Conservation (phyloP, 2,329 filamentous ascomycete genomes). For the Talaromyces sp. region DNA sequence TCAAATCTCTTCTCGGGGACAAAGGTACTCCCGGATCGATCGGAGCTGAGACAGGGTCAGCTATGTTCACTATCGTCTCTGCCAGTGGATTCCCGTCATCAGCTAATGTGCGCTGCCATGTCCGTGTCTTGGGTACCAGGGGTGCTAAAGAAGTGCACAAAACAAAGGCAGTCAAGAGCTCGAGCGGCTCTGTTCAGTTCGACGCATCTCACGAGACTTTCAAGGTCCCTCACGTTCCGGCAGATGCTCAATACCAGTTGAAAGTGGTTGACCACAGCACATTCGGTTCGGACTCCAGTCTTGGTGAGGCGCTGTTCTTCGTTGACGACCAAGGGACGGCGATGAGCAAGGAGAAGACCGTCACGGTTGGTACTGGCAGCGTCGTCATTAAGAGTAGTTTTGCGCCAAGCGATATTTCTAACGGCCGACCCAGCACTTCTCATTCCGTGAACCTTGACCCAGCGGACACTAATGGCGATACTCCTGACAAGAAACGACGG, state of each 20-base stretch:
- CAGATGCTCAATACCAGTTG: conserved; percentile 81
- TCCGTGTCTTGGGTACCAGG: conserved; percentile 64
- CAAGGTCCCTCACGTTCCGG: conserved; percentile 64
- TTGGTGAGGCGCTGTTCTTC: conserved; percentile 85
- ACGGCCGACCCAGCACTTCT: conserved; percentile 32
- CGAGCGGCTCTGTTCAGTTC: conserved; percentile 59
- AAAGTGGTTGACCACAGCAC: conserved; percentile 79
- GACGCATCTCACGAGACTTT: conserved; percentile 65
- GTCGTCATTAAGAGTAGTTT: conserved; percentile 74
- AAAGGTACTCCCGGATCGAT: conserved; percentile 31
- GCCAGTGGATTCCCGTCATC: conserved; percentile 71
- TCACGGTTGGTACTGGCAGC: conserved; percentile 67
- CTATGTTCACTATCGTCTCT: conserved; percentile 72
- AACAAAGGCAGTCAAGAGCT: conserved; percentile 80
- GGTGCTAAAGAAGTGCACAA: conserved; percentile 76
- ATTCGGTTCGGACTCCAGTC: conserved; percentile 74
- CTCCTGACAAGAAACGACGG: conserved; percentile 41
- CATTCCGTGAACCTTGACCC: conserved; percentile 28
- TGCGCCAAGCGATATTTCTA: conserved; percentile 43
- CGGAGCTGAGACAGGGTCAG: conserved; percentile 62
- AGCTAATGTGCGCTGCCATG: conserved; percentile 70
- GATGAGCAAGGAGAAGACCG: conserved; percentile 62
- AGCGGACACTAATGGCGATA: conserved; percentile 27
- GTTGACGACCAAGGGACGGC: conserved; percentile 72
- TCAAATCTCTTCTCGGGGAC: conserved; percentile 46